Evolutionary conservation across 2,329 filamentous ascomycete genomes (phyloP), one percentile per base, ranked within the genome.

Genomic region (Nothophaeocryptopus gaeumannii): DNA sequence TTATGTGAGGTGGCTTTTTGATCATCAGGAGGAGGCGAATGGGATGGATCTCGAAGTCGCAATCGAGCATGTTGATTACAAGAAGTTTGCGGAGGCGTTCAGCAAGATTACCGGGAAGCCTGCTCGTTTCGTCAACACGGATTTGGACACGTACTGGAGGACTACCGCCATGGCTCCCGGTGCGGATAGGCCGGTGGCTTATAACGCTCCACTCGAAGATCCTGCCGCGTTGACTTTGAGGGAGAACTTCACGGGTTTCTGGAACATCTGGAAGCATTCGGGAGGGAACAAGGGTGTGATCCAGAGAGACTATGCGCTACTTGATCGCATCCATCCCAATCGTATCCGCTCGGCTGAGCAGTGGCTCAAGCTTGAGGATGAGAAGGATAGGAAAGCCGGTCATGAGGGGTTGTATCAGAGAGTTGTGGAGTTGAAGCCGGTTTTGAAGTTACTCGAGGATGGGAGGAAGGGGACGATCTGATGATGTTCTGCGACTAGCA

Each of bases 211-310:
- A 12, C 35, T 34, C 1, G 42, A 49, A 7, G 72, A 74, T 53
- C 58, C 67, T 13, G 63, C 68, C 2, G 59, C 65, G 9, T 64
- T 74, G 67, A 76, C 60, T 1, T 47, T 75, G 5, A 62, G 63
- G 31, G 60, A 75, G 39, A 81, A 80, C 55, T 81, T 81, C 55
- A 72, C 71, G 0, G 76, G 71, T 0, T 80, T 75, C 55, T 80
- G 76, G 73, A 75, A 70, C 47, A 51, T 74, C 45, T 80, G 71
- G 67, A 70, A 65, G 39, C 45, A 70, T 46, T 72, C 72, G 1
- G 71, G 70, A 0, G 67, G 65, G 0, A 74, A 76, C 45, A 59
- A 63, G 26, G 73, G 72, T 0, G 54, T 79, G 5, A 55, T 78
- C 1, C 60, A 61, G 50, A 68, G 76, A 42, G 72, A 81, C 57